Conservation (phyloP, 73 alveolate genomes). For the Effrenium voratum region DNA sequence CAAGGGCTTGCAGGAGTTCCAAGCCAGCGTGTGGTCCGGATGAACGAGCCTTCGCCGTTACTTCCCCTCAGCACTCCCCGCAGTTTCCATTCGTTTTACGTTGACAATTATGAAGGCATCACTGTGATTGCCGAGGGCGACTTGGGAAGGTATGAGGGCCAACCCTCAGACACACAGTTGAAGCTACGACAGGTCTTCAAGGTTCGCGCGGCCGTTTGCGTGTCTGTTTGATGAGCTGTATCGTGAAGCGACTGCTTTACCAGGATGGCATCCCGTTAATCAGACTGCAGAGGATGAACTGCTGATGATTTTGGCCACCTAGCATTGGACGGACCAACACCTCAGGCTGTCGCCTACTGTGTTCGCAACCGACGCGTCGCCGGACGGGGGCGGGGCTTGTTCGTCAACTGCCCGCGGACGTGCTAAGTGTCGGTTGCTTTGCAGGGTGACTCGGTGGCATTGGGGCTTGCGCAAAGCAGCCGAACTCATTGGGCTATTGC, state of each 20-base stretch:
- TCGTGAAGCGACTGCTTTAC: not conserved
- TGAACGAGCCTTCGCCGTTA: not conserved
- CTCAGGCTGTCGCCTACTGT: not conserved
- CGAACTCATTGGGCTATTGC: slow-evolving; percentile 13
- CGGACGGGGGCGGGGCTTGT: slow-evolving; percentile 33
- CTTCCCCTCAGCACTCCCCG: slow-evolving; percentile 12
- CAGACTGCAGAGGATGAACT: not conserved
- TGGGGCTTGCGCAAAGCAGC: slow-evolving; percentile 7
- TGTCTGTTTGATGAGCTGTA: slow-evolving; percentile 37
- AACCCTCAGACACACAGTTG: not conserved
- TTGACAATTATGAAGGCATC: slow-evolving; percentile 62
- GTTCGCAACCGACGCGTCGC: slow-evolving; percentile 48
- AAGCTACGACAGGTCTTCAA: not conserved
- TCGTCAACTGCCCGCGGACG: not conserved
- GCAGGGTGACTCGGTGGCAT: slow-evolving; percentile 17
- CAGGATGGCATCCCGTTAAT: not conserved
- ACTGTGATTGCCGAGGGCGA: not conserved
- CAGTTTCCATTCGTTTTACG: slow-evolving; percentile 10
- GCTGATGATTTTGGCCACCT: not conserved
- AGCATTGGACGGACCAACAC: slow-evolving; percentile 9
- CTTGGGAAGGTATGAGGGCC: slow-evolving; percentile 23
- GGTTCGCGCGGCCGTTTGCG: slow-evolving; percentile 14
- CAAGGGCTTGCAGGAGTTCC: too few species aligned
- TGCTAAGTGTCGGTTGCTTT: not conserved
- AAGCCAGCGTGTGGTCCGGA: too few species aligned